A percentile compares a stretch with the other conserved stretches of the same genome.
Evolutionary conservation across 2,329 filamentous ascomycete species (phyloP).

Genomic region (Aureobasidium sp.): DNA sequence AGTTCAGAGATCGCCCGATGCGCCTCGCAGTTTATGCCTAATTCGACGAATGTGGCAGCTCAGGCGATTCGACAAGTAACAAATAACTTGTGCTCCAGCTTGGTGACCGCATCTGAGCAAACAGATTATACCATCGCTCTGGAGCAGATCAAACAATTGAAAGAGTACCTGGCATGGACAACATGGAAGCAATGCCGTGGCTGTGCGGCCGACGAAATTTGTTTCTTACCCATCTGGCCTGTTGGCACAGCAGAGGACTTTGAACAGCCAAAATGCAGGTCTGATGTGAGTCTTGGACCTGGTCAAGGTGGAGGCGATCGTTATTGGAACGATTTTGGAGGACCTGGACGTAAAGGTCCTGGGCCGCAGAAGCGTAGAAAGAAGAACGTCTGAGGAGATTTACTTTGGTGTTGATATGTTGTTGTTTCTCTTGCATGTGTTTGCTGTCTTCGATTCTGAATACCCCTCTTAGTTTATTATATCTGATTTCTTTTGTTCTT

Average conservation of each 20-base stretch:
- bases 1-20: conserved; percentile 39
- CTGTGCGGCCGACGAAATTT: conserved; percentile 48
- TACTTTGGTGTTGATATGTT: background rate
- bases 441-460: background rate
- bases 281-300: conserved; percentile 19
- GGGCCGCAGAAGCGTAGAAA: background rate
- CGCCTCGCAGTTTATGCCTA: conserved; percentile 33
- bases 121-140: conserved; percentile 20
- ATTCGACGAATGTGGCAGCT: conserved; percentile 18
- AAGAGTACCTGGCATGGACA: conserved; percentile 49
- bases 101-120: conserved; percentile 20
- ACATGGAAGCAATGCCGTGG: conserved; percentile 49
- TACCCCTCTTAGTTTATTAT: background rate
- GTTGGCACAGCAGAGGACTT: conserved; percentile 48
- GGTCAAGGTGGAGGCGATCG: background rate
- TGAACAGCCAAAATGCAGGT: conserved; percentile 36
- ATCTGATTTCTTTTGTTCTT: background rate
- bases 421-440: background rate
- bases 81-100: conserved; percentile 25
- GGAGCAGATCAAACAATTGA: conserved; percentile 32
- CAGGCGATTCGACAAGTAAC: conserved; percentile 24
- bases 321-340: conserved; percentile 19
- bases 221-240: conserved; percentile 58
- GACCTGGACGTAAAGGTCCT: background rate
- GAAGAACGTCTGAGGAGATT: background rate